phyloP scores from a whole-genome alignment of 805 yeast species.

The Myxozyma neotropica region DNA sequence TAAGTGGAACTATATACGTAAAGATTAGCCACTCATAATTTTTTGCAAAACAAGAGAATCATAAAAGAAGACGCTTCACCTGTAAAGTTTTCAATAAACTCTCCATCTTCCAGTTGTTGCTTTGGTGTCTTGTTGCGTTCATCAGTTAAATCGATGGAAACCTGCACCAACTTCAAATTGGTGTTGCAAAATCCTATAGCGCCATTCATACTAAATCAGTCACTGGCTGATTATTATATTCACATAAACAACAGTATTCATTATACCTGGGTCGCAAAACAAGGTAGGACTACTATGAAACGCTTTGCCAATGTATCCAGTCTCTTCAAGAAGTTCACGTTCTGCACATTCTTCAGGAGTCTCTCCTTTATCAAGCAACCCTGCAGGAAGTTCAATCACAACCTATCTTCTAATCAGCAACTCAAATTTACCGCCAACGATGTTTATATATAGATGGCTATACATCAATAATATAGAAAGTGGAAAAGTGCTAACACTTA shows the following conservation, averaged over 20 bases:
- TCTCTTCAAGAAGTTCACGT: constrained; percentile 87
- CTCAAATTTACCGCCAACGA: no score
- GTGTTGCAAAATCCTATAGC: constrained; percentile 71
- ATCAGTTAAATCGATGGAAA: constrained; percentile 70
- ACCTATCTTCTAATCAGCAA: no score
- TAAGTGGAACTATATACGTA: constrained; percentile 54
- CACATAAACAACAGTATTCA: no score
- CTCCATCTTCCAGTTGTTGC: constrained; percentile 83
- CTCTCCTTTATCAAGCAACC: constrained; percentile 81
- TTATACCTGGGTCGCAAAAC: constrained; percentile 79
- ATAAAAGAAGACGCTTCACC: constrained; percentile 8
- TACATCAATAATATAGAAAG: no score
- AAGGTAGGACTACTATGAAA: constrained; percentile 51
- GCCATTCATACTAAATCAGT: no score
- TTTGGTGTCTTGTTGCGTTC: constrained; percentile 68
- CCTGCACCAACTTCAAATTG: constrained; percentile 75
- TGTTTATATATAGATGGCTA: no score
- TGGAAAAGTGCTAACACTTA: no score
- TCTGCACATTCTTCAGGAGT: constrained; percentile 75
- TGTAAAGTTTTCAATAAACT: constrained; percentile 85
- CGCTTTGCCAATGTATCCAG: constrained; percentile 81
- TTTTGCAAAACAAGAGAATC: no score
- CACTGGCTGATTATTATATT: no score
- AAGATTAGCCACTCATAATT: neutral
- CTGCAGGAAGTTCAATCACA: constrained; percentile 89